Base-by-base conservation (phyloP, 176 grass and related monocot genomes). In the Eremochloa ophiuroides region DNA sequence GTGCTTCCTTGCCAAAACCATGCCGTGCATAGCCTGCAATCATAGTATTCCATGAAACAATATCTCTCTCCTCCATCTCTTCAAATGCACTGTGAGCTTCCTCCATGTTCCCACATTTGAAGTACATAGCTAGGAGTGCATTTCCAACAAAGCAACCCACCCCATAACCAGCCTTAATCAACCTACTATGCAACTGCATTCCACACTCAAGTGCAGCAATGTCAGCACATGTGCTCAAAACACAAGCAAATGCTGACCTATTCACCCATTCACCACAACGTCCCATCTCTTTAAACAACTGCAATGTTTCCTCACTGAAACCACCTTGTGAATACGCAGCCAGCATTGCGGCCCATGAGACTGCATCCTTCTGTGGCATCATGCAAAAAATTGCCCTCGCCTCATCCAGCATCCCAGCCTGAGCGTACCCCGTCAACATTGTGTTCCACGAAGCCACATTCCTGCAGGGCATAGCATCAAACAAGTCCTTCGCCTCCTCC, bases 1-100 rank as follows among this genome's bases (percentile, higher is more conserved):
- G 71, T 43, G 96, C 90, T 69, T 91, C 83, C 25, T 78, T 88
- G 39, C 93, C 93, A 77, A 95, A 95, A 51, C 96, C 96, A 7
- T 98, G 96, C 15, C 90, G 77, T 10, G 88, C 90, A 80, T 91
- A 98, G 42, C 93, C 96, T 8, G 84, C 87, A 86, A 95, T 93
- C 88, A 93, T 89, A 63, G 96, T 98, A 72, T 98, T 98, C 96
- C 96, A 98, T 7, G 96, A 98, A 76, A 93, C 88, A 30, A 80
- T 71, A 75, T 98, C 96, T 75, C 56, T 95, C 55, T 93, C 96
- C 40, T 66, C 82, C 96, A 98, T 93, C 81, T 93, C 88, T 48
- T 95, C 86, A 74, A 98, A 98, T 50, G 82, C 87, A 76, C 88
- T 88, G 28, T 60, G 74, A 44, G 96, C 96, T 51, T 93, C 77